A percentile compares a stretch with the other conserved stretches of the same genome.
phyloP scores from a whole-genome alignment of 352 stramenopile genomes.

The Thalassiosira mediterranea region DNA sequence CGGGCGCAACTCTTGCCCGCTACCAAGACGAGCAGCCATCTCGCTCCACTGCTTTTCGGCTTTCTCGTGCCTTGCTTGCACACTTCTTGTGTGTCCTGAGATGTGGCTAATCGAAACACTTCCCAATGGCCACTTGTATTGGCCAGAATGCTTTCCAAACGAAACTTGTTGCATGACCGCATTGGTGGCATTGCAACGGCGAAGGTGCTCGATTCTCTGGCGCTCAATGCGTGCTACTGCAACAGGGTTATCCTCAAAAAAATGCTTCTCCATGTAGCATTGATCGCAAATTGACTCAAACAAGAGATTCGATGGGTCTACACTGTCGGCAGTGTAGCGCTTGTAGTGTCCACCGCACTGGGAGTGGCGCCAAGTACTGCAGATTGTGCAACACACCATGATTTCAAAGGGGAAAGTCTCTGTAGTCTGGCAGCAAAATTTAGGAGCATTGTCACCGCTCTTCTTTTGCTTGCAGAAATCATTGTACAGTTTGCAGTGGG shows the following conservation, averaged over 20 bases:
- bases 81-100: slow-evolving; percentile 66
- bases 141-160: slow-evolving; percentile 76
- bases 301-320: slow-evolving; percentile 39
- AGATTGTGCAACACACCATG: slow-evolving; percentile 81
- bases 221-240: slow-evolving; percentile 57
- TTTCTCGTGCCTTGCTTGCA: slow-evolving; percentile 76
- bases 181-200: slow-evolving; percentile 64
- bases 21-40: slow-evolving; percentile 53
- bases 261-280: slow-evolving; percentile 67
- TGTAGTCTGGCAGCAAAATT: slow-evolving; percentile 81
- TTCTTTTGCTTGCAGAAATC: slow-evolving; percentile 54
- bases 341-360: slow-evolving; percentile 81
- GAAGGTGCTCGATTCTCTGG: slow-evolving; percentile 74
- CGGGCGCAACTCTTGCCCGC: slow-evolving; percentile 37
- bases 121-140: slow-evolving; percentile 80
- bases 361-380: slow-evolving; percentile 79
- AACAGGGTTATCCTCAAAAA: slow-evolving; percentile 50
- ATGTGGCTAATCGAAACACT: slow-evolving; percentile 72
- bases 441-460: slow-evolving; percentile 31
- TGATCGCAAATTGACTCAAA: slow-evolving; percentile 76
- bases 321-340: slow-evolving; percentile 58
- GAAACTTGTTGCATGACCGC: slow-evolving; percentile 72
- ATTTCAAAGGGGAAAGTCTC: slow-evolving; percentile 70
- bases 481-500: slow-evolving; percentile 76
- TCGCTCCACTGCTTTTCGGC: slow-evolving; percentile 81